phyloP scores from a whole-genome alignment of 208 protist genomes.

The Entamoeba moshkovskii region DNA sequence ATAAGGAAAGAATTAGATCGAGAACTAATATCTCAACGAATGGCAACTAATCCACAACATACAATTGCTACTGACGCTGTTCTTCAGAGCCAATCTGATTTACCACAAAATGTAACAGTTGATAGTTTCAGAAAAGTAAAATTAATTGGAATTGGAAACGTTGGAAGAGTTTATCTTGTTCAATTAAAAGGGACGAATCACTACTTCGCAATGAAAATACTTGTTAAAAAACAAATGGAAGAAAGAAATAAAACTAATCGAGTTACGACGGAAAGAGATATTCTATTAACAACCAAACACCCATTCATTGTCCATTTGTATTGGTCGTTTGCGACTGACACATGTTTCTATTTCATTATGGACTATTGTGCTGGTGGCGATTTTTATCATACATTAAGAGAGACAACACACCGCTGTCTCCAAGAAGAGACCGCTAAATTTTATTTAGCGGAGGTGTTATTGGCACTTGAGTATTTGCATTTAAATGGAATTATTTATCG shows the following conservation, averaged over 20 bases:
- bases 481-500: slow-evolving; percentile 58
- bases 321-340: slow-evolving; percentile 39
- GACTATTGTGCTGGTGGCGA: slow-evolving; percentile 60
- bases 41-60: too few species aligned
- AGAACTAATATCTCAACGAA: too few species aligned
- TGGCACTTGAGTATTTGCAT: slow-evolving; percentile 54
- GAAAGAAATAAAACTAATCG: slow-evolving; percentile 40
- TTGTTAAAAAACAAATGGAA: slow-evolving; percentile 42
- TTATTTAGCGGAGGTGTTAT: slow-evolving; percentile 44
- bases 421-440: slow-evolving; percentile 15
- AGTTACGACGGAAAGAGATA: slow-evolving; percentile 34
- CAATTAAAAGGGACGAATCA: slow-evolving; percentile 35
- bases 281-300: slow-evolving; percentile 31
- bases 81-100: neutral
- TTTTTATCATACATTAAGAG: slow-evolving; percentile 40
- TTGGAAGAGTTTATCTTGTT: slow-evolving; percentile 44
- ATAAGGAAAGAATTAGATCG: too few species aligned
- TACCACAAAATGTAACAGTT: neutral
- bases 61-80: neutral
- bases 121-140: neutral
- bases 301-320: slow-evolving; percentile 46
- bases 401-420: neutral
- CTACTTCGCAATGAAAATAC: slow-evolving; percentile 54
- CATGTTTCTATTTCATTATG: slow-evolving; percentile 45
- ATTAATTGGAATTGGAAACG: slow-evolving; percentile 11